Base-by-base conservation (phyloP, 2,329 filamentous ascomycete species). In the Daldinia eschscholtzii region DNA sequence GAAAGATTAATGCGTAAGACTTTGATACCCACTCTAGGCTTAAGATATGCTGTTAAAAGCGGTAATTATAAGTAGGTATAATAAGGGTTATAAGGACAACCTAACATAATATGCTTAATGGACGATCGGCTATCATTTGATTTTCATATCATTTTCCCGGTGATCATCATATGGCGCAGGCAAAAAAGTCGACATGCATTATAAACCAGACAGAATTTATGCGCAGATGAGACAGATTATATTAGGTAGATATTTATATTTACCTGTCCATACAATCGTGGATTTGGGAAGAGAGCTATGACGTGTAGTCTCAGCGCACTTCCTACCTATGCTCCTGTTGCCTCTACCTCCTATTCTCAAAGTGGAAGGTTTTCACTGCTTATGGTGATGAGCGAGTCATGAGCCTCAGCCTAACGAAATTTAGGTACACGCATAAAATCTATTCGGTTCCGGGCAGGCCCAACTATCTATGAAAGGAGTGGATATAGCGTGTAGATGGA, bases 381-480 rank as follows among this genome's bases (percentile, higher is more conserved):
- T 3, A 15, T 23, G 4, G 30, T 23, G 30, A 13, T 20, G 39
- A 55, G 18, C 60, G 60, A 63, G 60, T 57, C 52, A 57, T 63
- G 30, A 57, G 15, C 4, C 30, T 30, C 12, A 2, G 18, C n/a
- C n/a, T 20, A 39, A 39, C 28, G 23, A 28, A 37, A 37, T 30
- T 7, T 20, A 12, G 2, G 30, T 6, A n/a, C 4, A 33, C n/a
- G 46, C 6, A 3, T 26, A 6, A 26, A 15, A 18, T 2, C 9
- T 15, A 35, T 2, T 56, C 28, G 26, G 37, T 35, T 2, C 48
- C 10, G 13, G 6, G 15, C 33, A 37, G n/a, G 7, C 23, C 15
- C 26, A 15, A 15, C 18, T 23, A 53, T 23, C 7, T 13, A 20
- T 6, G 23, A 12, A 37, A 15, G 35, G 4, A 53, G 18, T 6